These are phyloP conservation scores for Laetiporus sulphureus DNA, from an alignment of 1,284 basidiomycete genomes.

Conservation along the genomic window DNA sequence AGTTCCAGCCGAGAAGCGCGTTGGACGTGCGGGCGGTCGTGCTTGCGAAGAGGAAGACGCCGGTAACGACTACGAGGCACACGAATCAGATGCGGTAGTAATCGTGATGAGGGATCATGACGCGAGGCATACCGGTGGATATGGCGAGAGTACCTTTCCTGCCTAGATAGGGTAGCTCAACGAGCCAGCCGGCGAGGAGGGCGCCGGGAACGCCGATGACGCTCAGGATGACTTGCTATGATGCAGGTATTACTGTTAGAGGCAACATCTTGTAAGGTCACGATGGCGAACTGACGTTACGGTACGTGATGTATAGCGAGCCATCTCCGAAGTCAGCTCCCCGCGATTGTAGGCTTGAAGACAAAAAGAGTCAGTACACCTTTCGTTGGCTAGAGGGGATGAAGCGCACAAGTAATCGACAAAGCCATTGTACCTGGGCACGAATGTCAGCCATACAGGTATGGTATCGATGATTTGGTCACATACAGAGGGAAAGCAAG, in stretches of 20 bases:
- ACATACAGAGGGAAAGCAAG: constrained; percentile 65
- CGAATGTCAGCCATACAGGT: constrained; percentile 3
- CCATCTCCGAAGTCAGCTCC: constrained; percentile 60
- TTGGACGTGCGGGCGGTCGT: constrained; percentile 60
- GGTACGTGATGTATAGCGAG: constrained; percentile 58
- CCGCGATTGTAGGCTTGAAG: constrained; percentile 43
- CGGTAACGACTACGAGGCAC: constrained; percentile 53
- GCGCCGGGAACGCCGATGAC: constrained; percentile 67
- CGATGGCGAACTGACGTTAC: constrained; percentile 41
- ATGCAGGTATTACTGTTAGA: not conserved
- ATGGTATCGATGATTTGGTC: not conserved
- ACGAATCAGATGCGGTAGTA: not conserved
- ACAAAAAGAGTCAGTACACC: not conserved
- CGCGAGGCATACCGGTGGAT: constrained; percentile 37
- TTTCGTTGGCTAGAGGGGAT: not conserved
- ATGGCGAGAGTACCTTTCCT: constrained; percentile 57
- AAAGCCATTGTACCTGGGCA: constrained; percentile 51
- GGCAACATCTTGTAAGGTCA: not conserved
- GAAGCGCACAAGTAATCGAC: constrained; percentile 50
- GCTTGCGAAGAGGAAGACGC: constrained; percentile 60
- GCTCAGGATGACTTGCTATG: constrained; percentile 59
- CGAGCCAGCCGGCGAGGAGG: constrained; percentile 51
- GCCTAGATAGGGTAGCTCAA: constrained; percentile 53
- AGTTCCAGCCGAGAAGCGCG: constrained; percentile 68
- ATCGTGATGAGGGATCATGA: not conserved